phyloP scores from a whole-genome alignment of 768 basidiomycete species.

The Leucocoprinus birnbaumii region DNA sequence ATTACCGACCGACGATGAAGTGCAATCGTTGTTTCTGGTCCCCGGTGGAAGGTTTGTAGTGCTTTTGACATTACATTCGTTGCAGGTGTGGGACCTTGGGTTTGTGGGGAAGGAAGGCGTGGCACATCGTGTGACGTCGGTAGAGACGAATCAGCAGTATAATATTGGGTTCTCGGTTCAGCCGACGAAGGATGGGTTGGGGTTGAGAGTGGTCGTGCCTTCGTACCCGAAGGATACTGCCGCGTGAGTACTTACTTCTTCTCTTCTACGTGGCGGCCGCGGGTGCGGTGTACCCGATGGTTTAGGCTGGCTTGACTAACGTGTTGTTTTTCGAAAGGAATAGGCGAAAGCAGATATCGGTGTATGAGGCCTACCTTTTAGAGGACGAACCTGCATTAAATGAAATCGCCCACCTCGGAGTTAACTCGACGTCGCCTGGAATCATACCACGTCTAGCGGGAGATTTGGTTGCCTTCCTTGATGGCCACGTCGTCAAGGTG shows the following conservation, averaged over 20 bases:
- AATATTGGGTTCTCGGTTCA: not conserved
- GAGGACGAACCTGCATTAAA: not conserved
- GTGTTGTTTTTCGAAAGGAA: not conserved
- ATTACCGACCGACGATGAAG: not conserved
- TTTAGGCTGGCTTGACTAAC: not conserved
- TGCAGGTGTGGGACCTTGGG: conserved; percentile 8
- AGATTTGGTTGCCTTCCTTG: conserved; percentile 4
- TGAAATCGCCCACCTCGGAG: not conserved
- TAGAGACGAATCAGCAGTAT: not conserved
- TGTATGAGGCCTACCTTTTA: not conserved
- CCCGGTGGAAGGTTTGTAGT: conserved; percentile 17
- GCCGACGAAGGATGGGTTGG: conserved; percentile 5
- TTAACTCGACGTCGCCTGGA: not conserved
- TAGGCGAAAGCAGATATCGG: conserved; percentile 2
- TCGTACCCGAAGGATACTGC: not conserved
- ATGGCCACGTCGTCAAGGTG: not conserved
- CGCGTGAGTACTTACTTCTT: not conserved
- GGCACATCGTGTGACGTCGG: not conserved
- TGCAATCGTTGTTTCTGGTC: conserved; percentile 5
- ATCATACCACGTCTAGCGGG: conserved; percentile 1
- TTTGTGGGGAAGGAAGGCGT: not conserved
- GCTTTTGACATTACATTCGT: not conserved
- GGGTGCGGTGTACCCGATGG: no score
- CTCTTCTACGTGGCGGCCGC: no score
- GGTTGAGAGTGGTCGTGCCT: conserved; percentile 1